Evolutionary conservation across 2,329 filamentous ascomycete species (phyloP).

Genomic region (Neonectria hederae): DNA sequence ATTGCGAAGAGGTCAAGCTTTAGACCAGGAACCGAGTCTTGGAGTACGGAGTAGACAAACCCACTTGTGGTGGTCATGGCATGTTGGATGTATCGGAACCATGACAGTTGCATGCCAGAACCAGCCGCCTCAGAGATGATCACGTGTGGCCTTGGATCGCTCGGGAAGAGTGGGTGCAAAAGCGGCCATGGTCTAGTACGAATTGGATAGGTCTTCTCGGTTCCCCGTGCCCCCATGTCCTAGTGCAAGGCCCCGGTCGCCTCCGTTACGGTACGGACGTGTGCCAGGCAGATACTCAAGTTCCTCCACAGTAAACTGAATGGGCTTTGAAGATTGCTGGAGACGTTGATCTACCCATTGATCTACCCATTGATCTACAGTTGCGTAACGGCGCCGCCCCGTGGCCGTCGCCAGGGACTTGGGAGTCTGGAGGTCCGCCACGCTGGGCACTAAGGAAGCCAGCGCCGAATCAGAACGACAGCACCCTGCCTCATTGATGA

Average conservation of each 20-base stretch:
- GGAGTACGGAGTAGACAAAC: not conserved
- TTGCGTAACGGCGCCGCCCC: too few relatives aligned
- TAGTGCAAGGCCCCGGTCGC: constrained; percentile 10
- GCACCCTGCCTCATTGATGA: not conserved
- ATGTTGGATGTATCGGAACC: constrained; percentile 2
- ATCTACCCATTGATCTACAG: too few relatives aligned
- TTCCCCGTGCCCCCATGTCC: constrained; percentile 18
- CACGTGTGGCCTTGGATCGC: constrained; percentile 1
- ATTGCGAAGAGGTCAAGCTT: not conserved
- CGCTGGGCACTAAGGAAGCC: not conserved
- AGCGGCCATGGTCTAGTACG: constrained; percentile 3
- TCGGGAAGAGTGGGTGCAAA: not conserved
- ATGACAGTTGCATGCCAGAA: not conserved
- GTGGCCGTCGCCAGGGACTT: not conserved
- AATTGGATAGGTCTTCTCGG: constrained; percentile 1
- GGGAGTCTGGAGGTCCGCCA: not conserved
- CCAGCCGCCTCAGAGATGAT: not conserved
- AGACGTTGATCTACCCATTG: not conserved
- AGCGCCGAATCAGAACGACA: not conserved
- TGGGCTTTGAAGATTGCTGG: not conserved
- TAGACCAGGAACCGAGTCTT: not conserved
- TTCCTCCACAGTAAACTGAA: not conserved
- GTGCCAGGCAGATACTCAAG: too few relatives aligned
- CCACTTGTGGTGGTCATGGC: not conserved
- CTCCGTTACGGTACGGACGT: constrained; percentile 19